Base-by-base conservation (phyloP, 2,329 filamentous ascomycete genomes). In the Aspergillus sp. region DNA sequence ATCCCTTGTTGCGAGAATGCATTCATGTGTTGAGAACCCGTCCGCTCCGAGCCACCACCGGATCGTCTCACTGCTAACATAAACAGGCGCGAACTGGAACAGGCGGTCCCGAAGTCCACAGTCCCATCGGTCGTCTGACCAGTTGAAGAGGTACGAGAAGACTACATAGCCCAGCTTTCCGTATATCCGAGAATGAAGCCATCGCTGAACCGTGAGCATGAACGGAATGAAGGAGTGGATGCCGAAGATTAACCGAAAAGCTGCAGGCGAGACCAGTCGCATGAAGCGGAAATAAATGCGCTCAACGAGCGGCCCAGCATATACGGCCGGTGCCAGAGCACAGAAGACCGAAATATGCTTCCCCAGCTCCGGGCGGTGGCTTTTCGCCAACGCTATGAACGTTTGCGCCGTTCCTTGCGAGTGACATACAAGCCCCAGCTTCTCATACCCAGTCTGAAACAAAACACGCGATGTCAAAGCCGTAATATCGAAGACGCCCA, bases 241-340 rank as follows among this genome's bases (percentile, higher is more conserved):
- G 15, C 93, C 93, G 70, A 97, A 97, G 65, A 96, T 84, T 21
- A 91, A 69, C 1, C 90, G 82, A 74, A 96, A 97, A 71, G 91
- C 81, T 27, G 75, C 80, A 0, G 91, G 90, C 0, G 88, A 88
- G 52, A 97, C 90, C 51, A 90, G 77, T 15, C 87, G 84, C 89
- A 96, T 93, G 75, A 97, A 93, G 65, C 91, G 93, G 79, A 97
- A 93, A 73, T 96, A 95, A 72, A 90, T 87, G 71, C 92, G 93
- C 50, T 88, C 87, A 52, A 97, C 90, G 19, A 97, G 75, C 0
- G 91, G 90, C 0, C 93, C 93, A 0, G 93, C 91, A 65, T 97
- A 97, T 0, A 89, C 93, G 1, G 93, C 93, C 0, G 93, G 93
- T 0, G 93, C 92, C 2, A 98, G 83, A 0, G 90, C 92, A 69